phyloP scores from a whole-genome alignment of 2,329 filamentous ascomycete genomes.

The Monilinia fructicola region DNA sequence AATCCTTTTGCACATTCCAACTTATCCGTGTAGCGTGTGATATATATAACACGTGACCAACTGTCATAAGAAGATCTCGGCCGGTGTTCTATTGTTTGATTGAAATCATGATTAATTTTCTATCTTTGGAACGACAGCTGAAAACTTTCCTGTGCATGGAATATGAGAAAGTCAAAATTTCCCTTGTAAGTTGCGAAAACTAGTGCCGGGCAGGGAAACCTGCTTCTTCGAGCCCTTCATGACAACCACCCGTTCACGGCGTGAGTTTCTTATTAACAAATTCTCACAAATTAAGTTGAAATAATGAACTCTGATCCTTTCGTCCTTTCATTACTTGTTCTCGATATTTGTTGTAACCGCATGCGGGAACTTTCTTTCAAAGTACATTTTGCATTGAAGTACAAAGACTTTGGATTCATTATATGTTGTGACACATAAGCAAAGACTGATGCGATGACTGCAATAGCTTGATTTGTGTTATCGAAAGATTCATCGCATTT shows the following conservation, averaged over 20 bases:
- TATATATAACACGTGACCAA: neutral
- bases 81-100: neutral
- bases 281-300: neutral
- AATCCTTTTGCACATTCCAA: too few relatives aligned
- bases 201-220: neutral
- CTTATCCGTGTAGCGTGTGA: too few relatives aligned
- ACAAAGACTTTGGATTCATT: slow-evolving; percentile 15
- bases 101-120: neutral
- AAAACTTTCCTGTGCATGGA: neutral
- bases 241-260: neutral
- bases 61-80: neutral
- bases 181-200: neutral
- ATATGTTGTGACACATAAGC: slow-evolving; percentile 3
- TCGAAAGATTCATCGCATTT: neutral
- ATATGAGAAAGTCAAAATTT: accelerated
- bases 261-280: neutral
- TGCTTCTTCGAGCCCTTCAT: neutral
- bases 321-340: neutral
- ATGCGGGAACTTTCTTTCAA: slow-evolving; percentile 19
- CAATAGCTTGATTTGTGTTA: neutral
- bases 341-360: slow-evolving; percentile 1
- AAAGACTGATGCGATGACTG: neutral
- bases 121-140: neutral
- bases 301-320: neutral
- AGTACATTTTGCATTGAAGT: neutral